These are phyloP conservation scores for Zasmidium cellare DNA, from an alignment of 2,329 filamentous ascomycete species.

Conservation along the genomic window DNA sequence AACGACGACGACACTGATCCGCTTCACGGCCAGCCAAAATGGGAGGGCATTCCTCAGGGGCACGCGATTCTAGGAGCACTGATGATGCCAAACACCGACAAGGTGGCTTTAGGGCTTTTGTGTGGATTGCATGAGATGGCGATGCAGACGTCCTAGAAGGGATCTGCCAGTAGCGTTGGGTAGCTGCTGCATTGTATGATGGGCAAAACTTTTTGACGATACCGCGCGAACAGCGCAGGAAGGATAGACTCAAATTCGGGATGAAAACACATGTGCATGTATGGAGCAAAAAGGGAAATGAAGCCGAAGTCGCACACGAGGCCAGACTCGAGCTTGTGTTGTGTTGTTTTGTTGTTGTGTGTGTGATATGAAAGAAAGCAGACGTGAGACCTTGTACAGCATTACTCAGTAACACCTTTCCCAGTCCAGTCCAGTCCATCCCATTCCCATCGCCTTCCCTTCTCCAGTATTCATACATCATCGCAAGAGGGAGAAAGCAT, in stretches of 20 bases:
- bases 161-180: background rate
- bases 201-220: background rate
- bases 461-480: no score
- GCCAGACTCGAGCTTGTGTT: no score
- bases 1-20: conserved; percentile 7
- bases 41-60: conserved; percentile 47
- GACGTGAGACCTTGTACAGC: no score
- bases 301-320: no score
- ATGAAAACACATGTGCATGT: background rate
- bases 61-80: conserved; percentile 49
- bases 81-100: conserved; percentile 45
- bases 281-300: background rate
- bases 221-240: background rate
- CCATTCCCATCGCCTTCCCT: no score
- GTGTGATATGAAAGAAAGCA: no score
- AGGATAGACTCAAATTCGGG: background rate
- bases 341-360: no score
- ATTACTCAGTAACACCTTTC: no score
- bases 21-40: conserved; percentile 32
- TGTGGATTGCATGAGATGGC: conserved; percentile 38
- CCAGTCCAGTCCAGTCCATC: no score
- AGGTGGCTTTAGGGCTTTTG: conserved; percentile 44
- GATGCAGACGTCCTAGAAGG: conserved; percentile 23
- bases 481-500: no score
- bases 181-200: background rate